These are phyloP conservation scores for Kodamaea laetipori DNA, from an alignment of 805 yeast genomes.

Conservation along the genomic window DNA sequence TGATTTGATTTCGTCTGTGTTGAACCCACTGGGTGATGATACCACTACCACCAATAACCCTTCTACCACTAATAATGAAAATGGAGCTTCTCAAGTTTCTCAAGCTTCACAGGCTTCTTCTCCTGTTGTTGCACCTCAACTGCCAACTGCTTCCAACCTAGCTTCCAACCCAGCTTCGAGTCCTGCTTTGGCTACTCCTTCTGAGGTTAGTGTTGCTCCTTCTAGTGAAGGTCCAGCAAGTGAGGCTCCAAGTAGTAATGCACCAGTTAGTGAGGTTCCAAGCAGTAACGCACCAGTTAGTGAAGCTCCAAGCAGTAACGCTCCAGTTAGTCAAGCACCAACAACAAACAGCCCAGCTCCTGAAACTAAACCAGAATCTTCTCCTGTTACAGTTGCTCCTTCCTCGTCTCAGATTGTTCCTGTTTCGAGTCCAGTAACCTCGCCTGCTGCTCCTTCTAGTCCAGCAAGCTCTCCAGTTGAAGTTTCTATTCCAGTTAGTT, in stretches of 20 bases:
- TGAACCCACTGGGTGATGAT: background rate
- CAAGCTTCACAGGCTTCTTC: background rate
- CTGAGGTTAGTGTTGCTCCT: no score
- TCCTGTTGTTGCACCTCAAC: background rate
- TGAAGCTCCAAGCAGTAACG: no score
- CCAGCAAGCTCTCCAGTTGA: slow-evolving; percentile 4
- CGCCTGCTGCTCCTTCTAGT: background rate
- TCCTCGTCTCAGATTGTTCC: background rate
- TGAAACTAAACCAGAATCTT: background rate
- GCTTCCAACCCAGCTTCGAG: slow-evolving; percentile 3
- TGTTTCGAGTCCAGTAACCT: background rate
- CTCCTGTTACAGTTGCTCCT: background rate
- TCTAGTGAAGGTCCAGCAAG: no score
- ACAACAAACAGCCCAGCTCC: no score
- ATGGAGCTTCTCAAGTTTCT: no score
- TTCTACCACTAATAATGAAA: no score
- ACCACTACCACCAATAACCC: no score
- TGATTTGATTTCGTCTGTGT: background rate
- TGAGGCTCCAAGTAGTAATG: no score
- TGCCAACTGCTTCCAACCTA: background rate
- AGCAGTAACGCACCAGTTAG: no score
- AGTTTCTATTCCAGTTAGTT: background rate
- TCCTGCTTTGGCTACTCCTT: background rate
- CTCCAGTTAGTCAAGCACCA: no score
- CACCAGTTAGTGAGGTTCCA: no score